Percentiles rank a stretch among this genome's conserved stretches.
Conservation (phyloP, 2,329 filamentous ascomycete genomes). For the Thielaviopsis populi region DNA sequence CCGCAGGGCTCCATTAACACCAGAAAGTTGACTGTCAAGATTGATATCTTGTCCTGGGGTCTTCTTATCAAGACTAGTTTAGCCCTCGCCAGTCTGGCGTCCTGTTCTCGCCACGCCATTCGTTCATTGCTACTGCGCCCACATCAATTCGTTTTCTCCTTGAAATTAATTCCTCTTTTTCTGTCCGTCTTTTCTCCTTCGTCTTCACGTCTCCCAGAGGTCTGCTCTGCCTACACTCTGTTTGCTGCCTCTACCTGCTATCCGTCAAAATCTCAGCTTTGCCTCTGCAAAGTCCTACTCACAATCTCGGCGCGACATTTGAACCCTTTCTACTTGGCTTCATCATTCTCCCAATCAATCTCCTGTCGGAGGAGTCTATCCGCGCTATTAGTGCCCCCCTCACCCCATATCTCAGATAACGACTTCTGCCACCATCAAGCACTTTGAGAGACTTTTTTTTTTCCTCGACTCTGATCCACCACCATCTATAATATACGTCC, state of each 20-base stretch:
- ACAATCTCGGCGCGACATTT: background rate
- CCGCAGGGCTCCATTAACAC: background rate
- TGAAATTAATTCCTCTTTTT: background rate
- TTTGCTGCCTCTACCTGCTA: too few species aligned
- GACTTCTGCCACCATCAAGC: background rate
- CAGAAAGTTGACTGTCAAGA: background rate
- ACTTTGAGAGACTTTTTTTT: background rate
- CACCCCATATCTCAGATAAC: background rate
- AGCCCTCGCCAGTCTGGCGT: background rate
- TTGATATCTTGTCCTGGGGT: background rate
- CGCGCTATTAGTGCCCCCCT: background rate
- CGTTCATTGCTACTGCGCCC: background rate
- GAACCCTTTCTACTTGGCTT: background rate
- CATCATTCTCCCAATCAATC: background rate
- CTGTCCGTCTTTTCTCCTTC: background rate
- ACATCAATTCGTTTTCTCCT: background rate
- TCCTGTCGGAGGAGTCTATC: background rate
- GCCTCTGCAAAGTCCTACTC: background rate
- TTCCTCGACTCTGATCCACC: background rate
- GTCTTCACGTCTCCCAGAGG: background rate
- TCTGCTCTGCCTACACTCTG: background rate
- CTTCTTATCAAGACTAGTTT: background rate
- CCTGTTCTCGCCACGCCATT: background rate
- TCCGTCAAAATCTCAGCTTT: background rate
- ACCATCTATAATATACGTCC: background rate